Conservation (phyloP, 495 filamentous ascomycete species). For the Aspergillus kassunensis region DNA sequence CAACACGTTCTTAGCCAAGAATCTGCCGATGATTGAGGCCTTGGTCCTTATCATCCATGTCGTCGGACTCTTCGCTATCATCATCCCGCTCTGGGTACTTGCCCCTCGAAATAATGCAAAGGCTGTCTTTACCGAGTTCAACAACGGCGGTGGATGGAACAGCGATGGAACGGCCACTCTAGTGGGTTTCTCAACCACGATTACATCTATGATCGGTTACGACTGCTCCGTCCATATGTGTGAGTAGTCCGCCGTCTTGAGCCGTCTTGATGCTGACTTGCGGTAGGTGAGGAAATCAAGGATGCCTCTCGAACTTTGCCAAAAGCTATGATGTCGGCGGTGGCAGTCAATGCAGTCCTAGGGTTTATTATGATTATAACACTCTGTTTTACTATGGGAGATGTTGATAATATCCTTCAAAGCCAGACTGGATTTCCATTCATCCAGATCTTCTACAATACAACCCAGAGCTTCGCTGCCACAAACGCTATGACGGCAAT, state of each 20-base stretch:
- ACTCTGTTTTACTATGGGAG: constrained; percentile 50
- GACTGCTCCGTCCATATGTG: constrained; percentile 57
- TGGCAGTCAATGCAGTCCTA: constrained; percentile 46
- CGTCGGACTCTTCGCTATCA: constrained; percentile 56
- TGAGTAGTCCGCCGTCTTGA: constrained; percentile 21
- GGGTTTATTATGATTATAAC: constrained; percentile 52
- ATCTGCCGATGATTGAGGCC: constrained; percentile 54
- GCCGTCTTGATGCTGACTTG: background rate
- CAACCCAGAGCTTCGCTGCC: constrained; percentile 39
- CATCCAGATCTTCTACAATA: constrained; percentile 52
- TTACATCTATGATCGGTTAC: constrained; percentile 50
- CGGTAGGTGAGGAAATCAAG: constrained; percentile 51
- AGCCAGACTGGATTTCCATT: constrained; percentile 46
- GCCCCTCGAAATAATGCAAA: constrained; percentile 41
- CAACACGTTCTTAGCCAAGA: constrained; percentile 51
- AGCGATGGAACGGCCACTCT: constrained; percentile 49
- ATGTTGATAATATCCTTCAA: constrained; percentile 39
- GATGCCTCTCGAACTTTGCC: constrained; percentile 54
- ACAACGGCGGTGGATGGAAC: constrained; percentile 54
- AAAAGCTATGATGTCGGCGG: constrained; percentile 48
- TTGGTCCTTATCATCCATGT: constrained; percentile 59
- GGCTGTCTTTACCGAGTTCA: constrained; percentile 50
- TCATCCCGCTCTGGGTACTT: constrained; percentile 56
- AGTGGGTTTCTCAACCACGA: constrained; percentile 51
- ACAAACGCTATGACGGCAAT: constrained; percentile 49